Evolutionary conservation across 768 basidiomycete genomes (phyloP).

Genomic region (Podaxis sp.): DNA sequence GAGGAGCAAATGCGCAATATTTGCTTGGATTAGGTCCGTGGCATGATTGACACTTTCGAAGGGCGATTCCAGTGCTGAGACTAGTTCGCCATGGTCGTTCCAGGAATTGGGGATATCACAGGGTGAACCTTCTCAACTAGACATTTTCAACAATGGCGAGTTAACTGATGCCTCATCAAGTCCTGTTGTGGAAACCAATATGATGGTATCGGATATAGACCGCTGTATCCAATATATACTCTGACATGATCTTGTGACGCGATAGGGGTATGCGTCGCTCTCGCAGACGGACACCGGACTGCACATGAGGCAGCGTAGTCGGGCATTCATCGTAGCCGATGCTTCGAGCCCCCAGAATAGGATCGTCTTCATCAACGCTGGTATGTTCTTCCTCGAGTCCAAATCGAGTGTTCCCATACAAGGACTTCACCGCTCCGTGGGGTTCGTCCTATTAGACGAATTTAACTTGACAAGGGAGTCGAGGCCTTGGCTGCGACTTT

Average conservation of each 20-base stretch:
- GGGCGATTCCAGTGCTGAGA: constrained; percentile 2
- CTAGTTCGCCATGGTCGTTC: background rate
- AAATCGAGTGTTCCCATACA: background rate
- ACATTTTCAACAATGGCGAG: background rate
- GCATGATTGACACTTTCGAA: background rate
- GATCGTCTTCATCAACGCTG: constrained; percentile 74
- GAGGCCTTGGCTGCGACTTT: background rate
- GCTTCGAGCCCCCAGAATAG: constrained; percentile 49
- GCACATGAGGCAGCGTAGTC: constrained; percentile 75
- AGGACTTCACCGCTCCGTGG: constrained; percentile 1
- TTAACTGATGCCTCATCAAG: constrained; percentile 24
- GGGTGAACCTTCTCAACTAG: constrained; percentile 37
- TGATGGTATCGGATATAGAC: constrained; percentile 51
- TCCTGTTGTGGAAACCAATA: constrained; percentile 78
- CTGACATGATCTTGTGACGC: constrained; percentile 2
- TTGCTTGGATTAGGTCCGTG: constrained; percentile 55
- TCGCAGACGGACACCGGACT: constrained; percentile 68
- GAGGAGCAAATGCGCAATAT: constrained; percentile 39
- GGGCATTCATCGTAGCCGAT: constrained; percentile 74
- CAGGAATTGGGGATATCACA: constrained; percentile 72
- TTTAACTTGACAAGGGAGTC: background rate
- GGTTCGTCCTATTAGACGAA: background rate
- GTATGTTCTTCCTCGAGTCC: constrained; percentile 26
- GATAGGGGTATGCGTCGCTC: constrained; percentile 62
- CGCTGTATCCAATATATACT: background rate